phyloP scores from a whole-genome alignment of 1,139 yeast species.

The Yamadazyma triangularis region DNA sequence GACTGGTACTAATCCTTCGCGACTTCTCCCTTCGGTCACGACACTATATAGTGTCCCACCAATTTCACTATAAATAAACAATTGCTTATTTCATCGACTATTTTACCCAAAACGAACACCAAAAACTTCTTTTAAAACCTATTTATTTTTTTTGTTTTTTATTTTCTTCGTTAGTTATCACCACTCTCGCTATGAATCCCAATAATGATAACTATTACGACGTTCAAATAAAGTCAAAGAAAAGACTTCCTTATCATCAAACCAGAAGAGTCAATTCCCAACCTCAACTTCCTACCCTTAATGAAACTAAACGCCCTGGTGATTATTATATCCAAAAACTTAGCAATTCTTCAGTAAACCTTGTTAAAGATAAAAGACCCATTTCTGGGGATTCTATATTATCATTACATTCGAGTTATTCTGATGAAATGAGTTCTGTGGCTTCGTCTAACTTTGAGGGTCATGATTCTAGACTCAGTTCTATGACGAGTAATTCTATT shows the following conservation, averaged over 20 bases:
- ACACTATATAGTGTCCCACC: too few species aligned
- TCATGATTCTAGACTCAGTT: slow-evolving; percentile 35
- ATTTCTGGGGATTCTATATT: slow-evolving; percentile 33
- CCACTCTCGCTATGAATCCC: slow-evolving; percentile 6
- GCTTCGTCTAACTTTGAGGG: slow-evolving; percentile 32
- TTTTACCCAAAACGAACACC: too few species aligned
- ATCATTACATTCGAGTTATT: slow-evolving; percentile 30
- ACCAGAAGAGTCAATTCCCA: slow-evolving; percentile 12
- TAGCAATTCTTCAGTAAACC: slow-evolving; percentile 11
- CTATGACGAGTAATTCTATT: slow-evolving; percentile 29
- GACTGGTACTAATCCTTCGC: too few species aligned
- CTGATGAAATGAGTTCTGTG: slow-evolving; percentile 36
- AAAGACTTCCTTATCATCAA: slow-evolving; percentile 7
- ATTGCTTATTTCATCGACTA: too few species aligned
- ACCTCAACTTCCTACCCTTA: slow-evolving; percentile 13
- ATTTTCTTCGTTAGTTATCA: too few species aligned
- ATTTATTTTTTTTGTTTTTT: too few species aligned
- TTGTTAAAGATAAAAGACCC: slow-evolving; percentile 16
- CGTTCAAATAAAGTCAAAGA: slow-evolving; percentile 17
- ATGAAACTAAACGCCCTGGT: slow-evolving; percentile 39
- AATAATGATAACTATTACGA: slow-evolving; percentile 24
- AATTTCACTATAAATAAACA: too few species aligned
- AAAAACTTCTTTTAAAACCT: too few species aligned
- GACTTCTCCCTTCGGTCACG: too few species aligned
- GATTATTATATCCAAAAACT: slow-evolving; percentile 38